phyloP scores from a whole-genome alignment of 1,284 basidiomycete genomes.

The Ustilago loliicola region DNA sequence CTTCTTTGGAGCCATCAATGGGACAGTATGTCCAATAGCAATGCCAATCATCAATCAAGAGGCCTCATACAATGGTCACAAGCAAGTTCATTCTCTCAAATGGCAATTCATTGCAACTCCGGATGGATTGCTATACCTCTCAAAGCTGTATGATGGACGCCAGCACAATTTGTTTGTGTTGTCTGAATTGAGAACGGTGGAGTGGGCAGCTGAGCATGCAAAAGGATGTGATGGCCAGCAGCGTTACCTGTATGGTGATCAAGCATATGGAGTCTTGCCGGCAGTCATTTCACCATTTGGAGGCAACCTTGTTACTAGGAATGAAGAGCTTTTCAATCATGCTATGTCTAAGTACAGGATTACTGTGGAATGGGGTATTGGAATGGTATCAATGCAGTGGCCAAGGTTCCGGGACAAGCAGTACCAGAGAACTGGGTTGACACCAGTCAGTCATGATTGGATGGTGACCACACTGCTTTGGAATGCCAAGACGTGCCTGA shows the following conservation, averaged over 20 bases:
- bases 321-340: background rate
- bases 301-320: too few relatives aligned
- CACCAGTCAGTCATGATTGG: background rate
- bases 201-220: too few relatives aligned
- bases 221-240: too few relatives aligned
- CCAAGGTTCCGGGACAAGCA: background rate
- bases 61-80: background rate
- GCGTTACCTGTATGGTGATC: too few relatives aligned
- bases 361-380: background rate
- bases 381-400: constrained; percentile 6
- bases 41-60: background rate
- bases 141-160: too few relatives aligned
- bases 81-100: background rate
- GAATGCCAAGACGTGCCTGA: background rate
- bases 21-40: background rate
- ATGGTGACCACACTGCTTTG: background rate
- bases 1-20: background rate
- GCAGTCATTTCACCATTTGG: too few relatives aligned
- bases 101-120: background rate
- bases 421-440: background rate
- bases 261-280: too few relatives aligned
- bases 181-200: too few relatives aligned
- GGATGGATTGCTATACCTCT: background rate
- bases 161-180: too few relatives aligned
- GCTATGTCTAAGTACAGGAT: background rate